phyloP scores from a whole-genome alignment of 257 asterid genomes.

The Solanum rostratum region DNA sequence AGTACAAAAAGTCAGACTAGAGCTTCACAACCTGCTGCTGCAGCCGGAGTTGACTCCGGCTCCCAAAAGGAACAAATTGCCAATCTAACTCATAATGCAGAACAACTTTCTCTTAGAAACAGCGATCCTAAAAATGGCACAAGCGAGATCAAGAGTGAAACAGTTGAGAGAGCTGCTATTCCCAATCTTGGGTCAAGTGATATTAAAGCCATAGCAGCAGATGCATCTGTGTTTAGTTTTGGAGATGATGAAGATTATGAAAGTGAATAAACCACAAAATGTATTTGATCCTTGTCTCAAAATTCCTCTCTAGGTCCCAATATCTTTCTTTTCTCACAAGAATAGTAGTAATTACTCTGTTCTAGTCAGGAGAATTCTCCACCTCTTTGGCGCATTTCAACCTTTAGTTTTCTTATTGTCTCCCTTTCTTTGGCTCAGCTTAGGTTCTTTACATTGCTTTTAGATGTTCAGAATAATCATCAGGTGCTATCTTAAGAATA shows the following conservation, averaged over 20 bases:
- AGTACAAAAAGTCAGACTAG: constrained; percentile 11
- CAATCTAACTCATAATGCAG: constrained; percentile 28
- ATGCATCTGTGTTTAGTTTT: constrained; percentile 93
- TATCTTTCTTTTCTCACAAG: constrained; percentile 61
- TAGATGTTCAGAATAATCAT: background rate
- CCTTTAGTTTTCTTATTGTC: constrained; percentile 27
- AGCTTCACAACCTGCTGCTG: constrained; percentile 20
- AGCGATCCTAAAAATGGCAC: constrained; percentile 18
- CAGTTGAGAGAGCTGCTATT: constrained; percentile 23
- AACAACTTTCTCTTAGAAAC: constrained; percentile 35
- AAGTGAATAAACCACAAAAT: constrained; percentile 32
- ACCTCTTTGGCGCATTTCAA: constrained; percentile 42
- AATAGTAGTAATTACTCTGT: constrained; percentile 42
- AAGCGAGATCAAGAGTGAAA: constrained; percentile 29
- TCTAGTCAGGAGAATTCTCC: constrained; percentile 39
- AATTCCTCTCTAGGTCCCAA: background rate
- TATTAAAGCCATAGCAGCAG: constrained; percentile 95
- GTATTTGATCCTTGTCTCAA: background rate
- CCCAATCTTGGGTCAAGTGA: constrained; percentile 59
- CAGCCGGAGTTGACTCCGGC: constrained; percentile 20
- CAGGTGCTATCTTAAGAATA: background rate
- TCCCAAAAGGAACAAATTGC: constrained; percentile 24
- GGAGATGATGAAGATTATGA: constrained; percentile 93
- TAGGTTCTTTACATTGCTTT: background rate
- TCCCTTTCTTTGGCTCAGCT: background rate